phyloP scores from a whole-genome alignment of 2,329 filamentous ascomycete genomes.

The Fusarium acutatum region DNA sequence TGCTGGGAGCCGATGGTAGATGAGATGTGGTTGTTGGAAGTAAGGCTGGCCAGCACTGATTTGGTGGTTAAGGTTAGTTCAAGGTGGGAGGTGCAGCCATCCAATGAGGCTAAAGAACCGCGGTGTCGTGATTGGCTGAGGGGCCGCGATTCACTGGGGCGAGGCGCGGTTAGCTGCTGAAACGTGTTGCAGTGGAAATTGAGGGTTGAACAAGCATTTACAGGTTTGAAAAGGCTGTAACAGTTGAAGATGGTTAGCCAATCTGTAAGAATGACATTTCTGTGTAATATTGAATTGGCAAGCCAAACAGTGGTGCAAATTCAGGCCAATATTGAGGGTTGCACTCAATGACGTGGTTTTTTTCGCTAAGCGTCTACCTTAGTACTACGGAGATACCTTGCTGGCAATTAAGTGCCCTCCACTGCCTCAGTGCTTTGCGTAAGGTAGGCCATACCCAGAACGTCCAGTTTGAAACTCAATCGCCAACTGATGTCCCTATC shows the following conservation, averaged over 20 bases:
- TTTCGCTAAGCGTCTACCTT: conserved; percentile 20
- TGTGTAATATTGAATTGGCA: neutral
- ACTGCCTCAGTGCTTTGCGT: neutral
- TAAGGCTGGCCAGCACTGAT: conserved; percentile 23
- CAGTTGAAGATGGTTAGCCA: neutral
- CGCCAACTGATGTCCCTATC: neutral
- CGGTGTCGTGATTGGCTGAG: conserved; percentile 36
- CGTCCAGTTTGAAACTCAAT: neutral
- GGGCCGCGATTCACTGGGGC: conserved; percentile 25
- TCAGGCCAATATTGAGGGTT: neutral
- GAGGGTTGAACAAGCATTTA: neutral
- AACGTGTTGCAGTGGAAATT: conserved; percentile 6
- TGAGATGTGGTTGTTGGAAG: conserved; percentile 33
- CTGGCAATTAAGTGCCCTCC: conserved; percentile 6
- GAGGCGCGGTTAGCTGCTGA: conserved; percentile 35
- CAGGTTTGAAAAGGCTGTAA: neutral
- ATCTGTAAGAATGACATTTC: neutral
- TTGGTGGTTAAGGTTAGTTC: conserved; percentile 28
- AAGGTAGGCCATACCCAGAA: neutral
- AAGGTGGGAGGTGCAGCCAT: conserved; percentile 37
- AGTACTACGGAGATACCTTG: neutral
- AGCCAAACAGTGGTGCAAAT: neutral
- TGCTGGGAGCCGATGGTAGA: conserved; percentile 29
- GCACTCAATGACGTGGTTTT: conserved; percentile 21
- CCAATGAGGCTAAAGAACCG: conserved; percentile 33